Base-by-base conservation (phyloP, 805 yeast species). In the Zygotorulaspora sp. region DNA sequence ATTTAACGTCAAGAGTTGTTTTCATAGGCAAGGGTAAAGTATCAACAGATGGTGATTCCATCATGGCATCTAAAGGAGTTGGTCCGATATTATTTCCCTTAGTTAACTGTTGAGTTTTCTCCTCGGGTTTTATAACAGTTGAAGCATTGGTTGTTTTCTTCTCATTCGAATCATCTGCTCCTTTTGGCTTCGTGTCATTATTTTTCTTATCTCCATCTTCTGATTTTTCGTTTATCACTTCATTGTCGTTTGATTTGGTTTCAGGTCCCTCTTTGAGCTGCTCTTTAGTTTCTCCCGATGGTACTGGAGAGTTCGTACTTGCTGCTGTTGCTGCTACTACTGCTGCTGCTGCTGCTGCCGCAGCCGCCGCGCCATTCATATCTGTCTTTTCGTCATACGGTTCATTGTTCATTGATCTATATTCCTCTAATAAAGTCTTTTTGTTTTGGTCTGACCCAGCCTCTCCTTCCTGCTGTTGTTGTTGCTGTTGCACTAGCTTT, bases 11-110 rank as follows among this genome's bases (percentile, higher is more conserved):
- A 28, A 74, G 67, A 2, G 86, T 76, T 12, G 88, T 83, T 52
- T 80, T 86, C 34, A 81, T 72, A 1, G 99, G 98, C 42, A 92
- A 67, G 12, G 99, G 98, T 27, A 92, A 61, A 1, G 75, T 47
- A 30, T 86, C 96, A 35, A 77, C 68, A 1, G 76, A 58, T 3
- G 97, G 97, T 2, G 90, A 71, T 45, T 79, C 84, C 30, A 70
- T 54, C 14, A 63, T 74, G n/a, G 41, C 46, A 17, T 43, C 43
- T 20, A 29, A 25, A 9, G 42, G 42, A 4, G 18, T 38, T 4
- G 42, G n/a, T 14, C 31, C 19, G 6, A 23, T 19, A 53, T 54
- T 41, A 52, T 65, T 49, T 14, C 56, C 58, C 13, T 55, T 40
- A 40, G 63, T 71, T 44, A 60, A 59, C 35, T 16, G 35, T 10